Percentiles rank a stretch among this genome's conserved stretches.
These are phyloP conservation scores for Hansenula sp. DNA, from an alignment of 1,139 yeast genomes.

Conservation along the genomic window DNA sequence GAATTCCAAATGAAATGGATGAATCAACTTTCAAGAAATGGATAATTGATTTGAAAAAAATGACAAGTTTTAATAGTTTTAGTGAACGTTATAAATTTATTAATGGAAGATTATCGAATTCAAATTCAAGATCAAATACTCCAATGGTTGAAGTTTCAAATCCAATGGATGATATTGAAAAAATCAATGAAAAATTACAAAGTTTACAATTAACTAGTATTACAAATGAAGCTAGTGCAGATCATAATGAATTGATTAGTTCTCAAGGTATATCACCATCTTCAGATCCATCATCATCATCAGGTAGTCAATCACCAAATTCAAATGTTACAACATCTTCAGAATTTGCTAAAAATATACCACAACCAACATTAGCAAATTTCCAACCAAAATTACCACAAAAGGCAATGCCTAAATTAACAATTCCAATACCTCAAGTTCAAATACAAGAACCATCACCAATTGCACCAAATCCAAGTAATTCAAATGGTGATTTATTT, in stretches of 20 bases:
- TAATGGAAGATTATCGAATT: conserved; percentile 19
- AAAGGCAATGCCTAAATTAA: no score
- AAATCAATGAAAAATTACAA: conserved; percentile 39
- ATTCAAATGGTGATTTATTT: neutral
- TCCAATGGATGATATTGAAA: conserved; percentile 13
- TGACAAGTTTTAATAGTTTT: conserved; percentile 31
- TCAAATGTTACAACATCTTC: no score
- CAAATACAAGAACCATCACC: conserved; percentile 14
- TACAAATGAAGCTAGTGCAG: neutral
- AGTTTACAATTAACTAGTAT: conserved; percentile 25
- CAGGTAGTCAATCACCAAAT: no score
- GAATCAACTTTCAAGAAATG: conserved; percentile 37
- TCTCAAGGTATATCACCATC: neutral
- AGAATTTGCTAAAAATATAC: neutral
- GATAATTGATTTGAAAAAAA: conserved; percentile 38
- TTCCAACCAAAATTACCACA: neutral
- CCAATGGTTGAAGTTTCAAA: conserved; percentile 17
- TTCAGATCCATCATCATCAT: neutral
- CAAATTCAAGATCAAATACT: conserved; percentile 13
- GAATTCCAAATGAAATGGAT: conserved; percentile 27
- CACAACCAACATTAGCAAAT: neutral
- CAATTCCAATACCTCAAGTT: conserved; percentile 7
- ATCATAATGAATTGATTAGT: neutral
- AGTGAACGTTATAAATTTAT: conserved; percentile 30
- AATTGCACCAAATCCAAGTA: neutral